Percentiles rank a stretch among this genome's conserved stretches.
Conservation (phyloP, 495 filamentous ascomycete genomes). For the Antarctomyces pellizariae region DNA sequence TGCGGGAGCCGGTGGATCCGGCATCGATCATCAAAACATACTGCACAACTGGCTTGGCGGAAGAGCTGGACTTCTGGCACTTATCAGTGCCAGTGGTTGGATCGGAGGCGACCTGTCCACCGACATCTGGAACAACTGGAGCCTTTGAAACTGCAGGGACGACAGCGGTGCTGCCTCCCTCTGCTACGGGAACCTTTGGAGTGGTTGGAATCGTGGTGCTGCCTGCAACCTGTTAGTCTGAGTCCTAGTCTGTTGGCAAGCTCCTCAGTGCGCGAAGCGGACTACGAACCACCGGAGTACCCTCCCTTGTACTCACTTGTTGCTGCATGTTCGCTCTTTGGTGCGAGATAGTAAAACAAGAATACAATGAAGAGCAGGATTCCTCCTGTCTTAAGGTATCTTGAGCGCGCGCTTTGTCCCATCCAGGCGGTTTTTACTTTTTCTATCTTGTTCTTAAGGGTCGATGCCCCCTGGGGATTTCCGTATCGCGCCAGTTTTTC, state of each 20-base stretch:
- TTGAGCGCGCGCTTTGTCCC: slow-evolving; percentile 48
- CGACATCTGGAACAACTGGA: no score
- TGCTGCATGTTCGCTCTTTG: slow-evolving; percentile 10
- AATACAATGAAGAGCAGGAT: slow-evolving; percentile 52
- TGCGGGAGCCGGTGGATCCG: slow-evolving; percentile 88
- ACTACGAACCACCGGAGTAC: slow-evolving; percentile 3
- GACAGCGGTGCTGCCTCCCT: no score
- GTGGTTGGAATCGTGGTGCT: neutral
- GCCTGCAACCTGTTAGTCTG: neutral
- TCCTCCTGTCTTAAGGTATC: slow-evolving; percentile 64
- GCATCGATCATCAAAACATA: slow-evolving; percentile 98
- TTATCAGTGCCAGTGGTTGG: slow-evolving; percentile 35
- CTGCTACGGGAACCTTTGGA: no score
- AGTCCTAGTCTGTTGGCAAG: no score
- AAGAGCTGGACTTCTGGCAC: slow-evolving; percentile 62
- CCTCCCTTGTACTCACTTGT: slow-evolving; percentile 1
- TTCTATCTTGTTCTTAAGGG: no score
- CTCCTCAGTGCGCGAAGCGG: no score
- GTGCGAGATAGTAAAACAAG: slow-evolving; percentile 51
- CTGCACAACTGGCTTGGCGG: slow-evolving; percentile 79
- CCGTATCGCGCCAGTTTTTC: slow-evolving; percentile 32
- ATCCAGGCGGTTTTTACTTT: slow-evolving; percentile 31
- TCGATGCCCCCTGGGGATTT: slow-evolving; percentile 16
- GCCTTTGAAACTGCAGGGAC: no score
- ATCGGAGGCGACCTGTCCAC: slow-evolving; percentile 31